Evolutionary conservation across 2,329 filamentous ascomycete species (phyloP).

Genomic region (Tolypocladium capitatum): DNA sequence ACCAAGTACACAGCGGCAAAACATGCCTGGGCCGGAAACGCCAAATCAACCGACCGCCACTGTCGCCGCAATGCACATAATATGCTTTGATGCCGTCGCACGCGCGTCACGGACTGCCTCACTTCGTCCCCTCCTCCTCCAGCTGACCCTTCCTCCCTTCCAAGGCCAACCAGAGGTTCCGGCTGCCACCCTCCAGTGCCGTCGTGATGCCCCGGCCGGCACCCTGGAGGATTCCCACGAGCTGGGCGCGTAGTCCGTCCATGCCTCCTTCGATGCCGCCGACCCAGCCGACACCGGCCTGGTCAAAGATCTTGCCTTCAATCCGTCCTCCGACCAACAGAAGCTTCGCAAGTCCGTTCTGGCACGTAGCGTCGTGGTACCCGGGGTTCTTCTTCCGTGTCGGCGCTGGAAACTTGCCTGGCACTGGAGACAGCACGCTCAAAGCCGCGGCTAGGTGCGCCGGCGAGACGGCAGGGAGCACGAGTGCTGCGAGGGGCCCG

Average conservation of each 20-base stretch:
- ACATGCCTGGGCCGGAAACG: background rate
- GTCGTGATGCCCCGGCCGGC: conserved; percentile 65
- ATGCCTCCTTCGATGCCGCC: conserved; percentile 70
- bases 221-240: conserved; percentile 69
- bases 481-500: conserved; percentile 68
- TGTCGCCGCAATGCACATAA: background rate
- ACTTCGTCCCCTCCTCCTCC: conserved; percentile 39
- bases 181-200: conserved; percentile 66
- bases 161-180: conserved; percentile 76
- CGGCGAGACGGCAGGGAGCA: conserved; percentile 72
- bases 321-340: conserved; percentile 76
- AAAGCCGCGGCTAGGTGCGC: conserved; percentile 72
- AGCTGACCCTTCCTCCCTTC: conserved; percentile 71
- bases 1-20: background rate
- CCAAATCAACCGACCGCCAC: background rate
- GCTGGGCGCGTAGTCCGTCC: conserved; percentile 65
- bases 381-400: conserved; percentile 61
- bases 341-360: conserved; percentile 74
- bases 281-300: conserved; percentile 50
- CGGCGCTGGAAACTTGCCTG: conserved; percentile 64
- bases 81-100: background rate
- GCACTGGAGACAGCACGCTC: conserved; percentile 59
- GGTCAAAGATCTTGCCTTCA: conserved; percentile 74
- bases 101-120: background rate
- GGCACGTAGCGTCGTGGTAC: conserved; percentile 68